phyloP scores from a whole-genome alignment of 2,329 filamentous ascomycete species.

The Cercospora brassicicola region DNA sequence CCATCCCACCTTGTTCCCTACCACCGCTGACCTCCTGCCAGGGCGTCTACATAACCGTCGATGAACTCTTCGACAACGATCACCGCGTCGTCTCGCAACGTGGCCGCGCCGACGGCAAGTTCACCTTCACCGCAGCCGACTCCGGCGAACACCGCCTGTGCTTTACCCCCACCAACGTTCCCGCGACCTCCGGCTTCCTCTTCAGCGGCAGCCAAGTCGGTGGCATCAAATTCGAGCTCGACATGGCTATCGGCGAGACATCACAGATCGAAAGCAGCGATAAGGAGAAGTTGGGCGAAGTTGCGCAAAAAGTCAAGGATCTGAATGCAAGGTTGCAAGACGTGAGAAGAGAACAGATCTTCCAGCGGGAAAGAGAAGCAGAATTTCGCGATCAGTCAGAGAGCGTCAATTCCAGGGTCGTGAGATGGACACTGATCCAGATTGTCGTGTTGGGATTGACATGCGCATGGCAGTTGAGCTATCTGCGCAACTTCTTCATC shows the following conservation, averaged over 20 bases:
- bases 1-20: not conserved
- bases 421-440: conserved; percentile 92
- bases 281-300: conserved; percentile 87
- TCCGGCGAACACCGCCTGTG: conserved; percentile 95
- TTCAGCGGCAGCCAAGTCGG: conserved; percentile 64
- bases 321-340: conserved; percentile 84
- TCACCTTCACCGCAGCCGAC: conserved; percentile 94
- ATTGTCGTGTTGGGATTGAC: conserved; percentile 79
- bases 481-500: conserved; percentile 97
- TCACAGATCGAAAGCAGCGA: conserved; percentile 91
- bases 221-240: conserved; percentile 79
- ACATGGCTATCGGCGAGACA: conserved; percentile 91
- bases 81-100: conserved; percentile 91
- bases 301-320: conserved; percentile 84
- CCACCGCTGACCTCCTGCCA: conserved; percentile 20
- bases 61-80: conserved; percentile 97
- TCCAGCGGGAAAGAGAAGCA: conserved; percentile 95
- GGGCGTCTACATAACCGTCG: conserved; percentile 86
- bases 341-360: conserved; percentile 90
- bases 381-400: conserved; percentile 99
- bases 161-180: conserved; percentile 79
- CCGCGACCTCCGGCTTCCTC: conserved; percentile 70
- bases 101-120: conserved; percentile 72
- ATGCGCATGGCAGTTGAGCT: conserved; percentile 95
- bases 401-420: conserved; percentile 83